Percentiles rank a stretch among this genome's conserved stretches.
Evolutionary conservation across 2,329 filamentous ascomycete genomes (phyloP).

Genomic region (Blastomyces emzantsi): DNA sequence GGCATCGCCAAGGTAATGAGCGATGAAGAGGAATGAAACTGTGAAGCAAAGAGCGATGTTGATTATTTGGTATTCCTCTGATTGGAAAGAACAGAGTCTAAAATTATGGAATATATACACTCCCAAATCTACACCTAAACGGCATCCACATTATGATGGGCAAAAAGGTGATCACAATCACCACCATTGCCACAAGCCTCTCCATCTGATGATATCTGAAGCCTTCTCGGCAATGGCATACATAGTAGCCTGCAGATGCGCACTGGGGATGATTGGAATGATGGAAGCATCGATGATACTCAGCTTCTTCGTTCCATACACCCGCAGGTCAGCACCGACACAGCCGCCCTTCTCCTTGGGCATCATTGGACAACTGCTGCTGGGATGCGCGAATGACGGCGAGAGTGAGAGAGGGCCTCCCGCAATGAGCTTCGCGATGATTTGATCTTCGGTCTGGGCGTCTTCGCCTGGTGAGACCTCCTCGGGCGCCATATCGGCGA

Average conservation of each 20-base stretch:
- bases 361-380: conserved; percentile 29
- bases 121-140: neutral
- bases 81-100: neutral
- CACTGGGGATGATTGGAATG: conserved; percentile 28
- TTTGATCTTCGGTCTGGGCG: conserved; percentile 11
- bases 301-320: conserved; percentile 26
- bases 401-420: neutral
- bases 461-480: conserved; percentile 16
- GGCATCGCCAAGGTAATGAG: neutral
- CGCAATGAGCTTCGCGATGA: conserved; percentile 12
- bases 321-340: conserved; percentile 23
- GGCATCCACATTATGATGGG: neutral
- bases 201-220: conserved; percentile 22
- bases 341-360: conserved; percentile 25
- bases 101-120: neutral
- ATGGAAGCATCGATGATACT: conserved; percentile 31
- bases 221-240: conserved; percentile 30
- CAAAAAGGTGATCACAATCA: too few relatives aligned
- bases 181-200: neutral
- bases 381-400: conserved; percentile 21
- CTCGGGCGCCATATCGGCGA: conserved; percentile 8
- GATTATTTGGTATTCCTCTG: neutral
- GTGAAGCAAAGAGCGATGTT: neutral
- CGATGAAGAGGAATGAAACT: neutral
- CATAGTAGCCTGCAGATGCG: conserved; percentile 31